phyloP scores from a whole-genome alignment of 441 rosid genomes.

The Pelargonium fulgidum region DNA sequence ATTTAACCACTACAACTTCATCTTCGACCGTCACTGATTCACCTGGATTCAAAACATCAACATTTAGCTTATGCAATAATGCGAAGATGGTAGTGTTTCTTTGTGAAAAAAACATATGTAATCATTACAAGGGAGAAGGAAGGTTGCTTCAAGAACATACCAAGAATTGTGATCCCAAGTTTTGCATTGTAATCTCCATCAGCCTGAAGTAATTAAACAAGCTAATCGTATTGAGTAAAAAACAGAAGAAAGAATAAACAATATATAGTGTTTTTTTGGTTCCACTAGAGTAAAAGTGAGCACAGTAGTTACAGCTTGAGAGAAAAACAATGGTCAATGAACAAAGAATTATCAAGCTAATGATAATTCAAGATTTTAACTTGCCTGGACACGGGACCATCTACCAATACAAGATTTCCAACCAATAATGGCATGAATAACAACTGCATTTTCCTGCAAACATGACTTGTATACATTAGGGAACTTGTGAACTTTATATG shows the following conservation, averaged over 20 bases:
- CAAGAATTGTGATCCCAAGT: slow-evolving; percentile 70
- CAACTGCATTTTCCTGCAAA: slow-evolving; percentile 64
- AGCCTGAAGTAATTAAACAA: slow-evolving; percentile 40
- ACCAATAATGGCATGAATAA: slow-evolving; percentile 59
- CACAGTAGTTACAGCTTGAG: too few species aligned
- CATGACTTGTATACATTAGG: not conserved
- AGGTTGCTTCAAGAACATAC: slow-evolving; percentile 23
- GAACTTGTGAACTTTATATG: not conserved
- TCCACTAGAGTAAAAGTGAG: too few species aligned
- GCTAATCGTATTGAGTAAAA: slow-evolving; percentile 9
- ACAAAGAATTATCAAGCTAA: not conserved
- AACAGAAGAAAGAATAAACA: not conserved
- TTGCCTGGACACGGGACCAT: slow-evolving; percentile 79
- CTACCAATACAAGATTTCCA: slow-evolving; percentile 72
- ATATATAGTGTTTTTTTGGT: not conserved
- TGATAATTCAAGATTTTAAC: slow-evolving; percentile 16
- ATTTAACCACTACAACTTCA: slow-evolving; percentile 54
- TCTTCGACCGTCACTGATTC: slow-evolving; percentile 71
- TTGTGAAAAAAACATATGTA: too few species aligned
- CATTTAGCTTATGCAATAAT: not conserved
- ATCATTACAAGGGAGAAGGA: not conserved
- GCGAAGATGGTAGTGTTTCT: not conserved
- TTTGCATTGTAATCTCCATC: slow-evolving; percentile 64
- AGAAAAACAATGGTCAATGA: too few species aligned
- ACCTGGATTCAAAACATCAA: slow-evolving; percentile 34